Conservation (phyloP, 306 rosid genomes). For the Prunus fruticosa region DNA sequence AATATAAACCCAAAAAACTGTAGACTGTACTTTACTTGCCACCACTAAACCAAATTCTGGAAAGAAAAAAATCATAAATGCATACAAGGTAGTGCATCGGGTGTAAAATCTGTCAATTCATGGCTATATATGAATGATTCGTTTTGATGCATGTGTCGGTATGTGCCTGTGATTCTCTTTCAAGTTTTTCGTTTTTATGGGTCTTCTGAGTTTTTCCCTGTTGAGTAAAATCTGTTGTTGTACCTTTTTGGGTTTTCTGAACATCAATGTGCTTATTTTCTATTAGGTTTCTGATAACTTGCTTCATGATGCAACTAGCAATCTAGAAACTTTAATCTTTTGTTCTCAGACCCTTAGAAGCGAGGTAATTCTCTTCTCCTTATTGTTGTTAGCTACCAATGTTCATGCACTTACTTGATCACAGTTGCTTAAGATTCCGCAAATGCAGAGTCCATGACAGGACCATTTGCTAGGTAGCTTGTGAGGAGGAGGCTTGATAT, state of each 20-base stretch:
- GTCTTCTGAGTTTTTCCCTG: neutral
- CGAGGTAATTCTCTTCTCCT: constrained; percentile 54
- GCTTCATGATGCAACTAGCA: constrained; percentile 92
- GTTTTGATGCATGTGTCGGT: too few relatives aligned
- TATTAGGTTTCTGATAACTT: constrained; percentile 91
- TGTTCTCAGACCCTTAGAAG: constrained; percentile 97
- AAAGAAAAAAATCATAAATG: too few relatives aligned
- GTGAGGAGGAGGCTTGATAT: too few relatives aligned
- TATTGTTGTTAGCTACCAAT: neutral
- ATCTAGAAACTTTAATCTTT: constrained; percentile 92
- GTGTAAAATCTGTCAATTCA: neutral
- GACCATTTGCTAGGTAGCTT: neutral
- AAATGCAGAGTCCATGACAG: neutral
- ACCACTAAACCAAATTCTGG: too few relatives aligned
- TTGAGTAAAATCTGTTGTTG: neutral
- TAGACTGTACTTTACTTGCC: too few relatives aligned
- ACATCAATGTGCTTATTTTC: constrained; percentile 2
- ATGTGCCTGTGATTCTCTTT: neutral
- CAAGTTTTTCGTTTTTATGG: neutral
- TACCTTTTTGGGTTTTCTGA: constrained; percentile 8
- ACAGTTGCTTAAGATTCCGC: neutral
- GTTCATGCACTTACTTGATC: neutral
- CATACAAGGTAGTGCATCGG: neutral
- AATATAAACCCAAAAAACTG: too few relatives aligned
- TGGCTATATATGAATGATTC: too few relatives aligned